Conservation (phyloP, 108 stramenopile genomes). For the Skeletonema marinoi region DNA sequence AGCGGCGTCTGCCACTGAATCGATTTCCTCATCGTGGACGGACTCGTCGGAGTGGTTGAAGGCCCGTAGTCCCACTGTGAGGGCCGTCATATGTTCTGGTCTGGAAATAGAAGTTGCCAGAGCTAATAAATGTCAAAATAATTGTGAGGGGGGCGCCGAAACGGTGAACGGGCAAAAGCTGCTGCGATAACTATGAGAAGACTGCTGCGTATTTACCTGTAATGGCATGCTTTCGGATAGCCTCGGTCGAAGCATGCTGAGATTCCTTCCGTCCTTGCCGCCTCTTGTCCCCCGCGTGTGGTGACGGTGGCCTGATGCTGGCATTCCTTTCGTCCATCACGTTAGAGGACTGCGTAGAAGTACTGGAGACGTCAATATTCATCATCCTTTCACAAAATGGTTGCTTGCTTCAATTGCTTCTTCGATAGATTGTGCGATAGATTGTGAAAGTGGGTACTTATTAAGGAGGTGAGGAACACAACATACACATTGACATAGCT, state of each 20-base stretch:
- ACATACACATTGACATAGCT: too few species aligned
- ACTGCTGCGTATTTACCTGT: background rate
- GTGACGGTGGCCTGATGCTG: background rate
- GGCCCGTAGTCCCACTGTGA: background rate
- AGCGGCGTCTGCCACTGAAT: background rate
- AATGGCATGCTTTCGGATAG: background rate
- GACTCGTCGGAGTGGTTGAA: constrained; percentile 4
- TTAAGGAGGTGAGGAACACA: too few species aligned
- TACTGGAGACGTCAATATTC: background rate
- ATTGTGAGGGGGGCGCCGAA: background rate
- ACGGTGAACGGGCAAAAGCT: background rate
- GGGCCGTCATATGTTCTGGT: background rate
- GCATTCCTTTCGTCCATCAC: background rate
- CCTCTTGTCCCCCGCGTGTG: background rate
- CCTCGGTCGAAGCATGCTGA: background rate
- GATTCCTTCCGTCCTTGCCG: background rate
- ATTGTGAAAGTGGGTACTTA: too few species aligned
- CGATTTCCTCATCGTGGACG: constrained; percentile 2
- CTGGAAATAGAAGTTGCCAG: constrained; percentile 1
- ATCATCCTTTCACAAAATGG: background rate
- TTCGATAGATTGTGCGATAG: too few species aligned
- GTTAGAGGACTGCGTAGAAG: background rate
- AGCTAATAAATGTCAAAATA: background rate
- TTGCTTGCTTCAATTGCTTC: background rate
- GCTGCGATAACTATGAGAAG: background rate